Evolutionary conservation across 1,284 basidiomycete genomes (phyloP), one percentile per base, ranked within the genome.

Genomic region (Pyrrhoderma lamaoense): DNA sequence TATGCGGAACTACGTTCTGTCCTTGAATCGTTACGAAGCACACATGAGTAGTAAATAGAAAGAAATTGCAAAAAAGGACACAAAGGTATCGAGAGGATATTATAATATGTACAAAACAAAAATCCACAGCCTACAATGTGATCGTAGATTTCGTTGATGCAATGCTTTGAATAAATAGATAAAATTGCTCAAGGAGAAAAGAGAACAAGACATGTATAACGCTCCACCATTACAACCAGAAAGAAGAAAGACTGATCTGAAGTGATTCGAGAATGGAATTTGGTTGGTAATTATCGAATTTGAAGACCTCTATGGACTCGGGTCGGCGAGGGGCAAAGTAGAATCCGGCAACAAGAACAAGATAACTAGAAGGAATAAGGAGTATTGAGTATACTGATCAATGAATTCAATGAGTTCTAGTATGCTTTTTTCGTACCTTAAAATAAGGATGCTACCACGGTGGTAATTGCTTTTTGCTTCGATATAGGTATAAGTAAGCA

Each of bases 401-500:
- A 8, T 16, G n/a, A 50, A n/a, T n/a, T n/a, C n/a, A n/a, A n/a
- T n/a, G n/a, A n/a, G n/a, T n/a, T n/a, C n/a, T n/a, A n/a, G n/a
- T n/a, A 21, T 19, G 31, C 25, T 23, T 31, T n/a, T 23, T 56
- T 62, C 70, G 57, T 62, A 92, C 89, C 90, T 92, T 44, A 95
- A 73, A 54, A 95, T 86, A 43, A 97, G 79, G 54, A 94, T 94
- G 59, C 88, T 92, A 43, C 93, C 93, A 59, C 93, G 80, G 65
- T 96, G 92, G 64, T 98, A 99, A 71, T 99, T 99, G 61, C 89
- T 89, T 69, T 91, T 89, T 16, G 94, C 93, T 70, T 99, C 96
- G 62, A 98, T 98, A 67, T 98, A 99, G 3, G 94, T 97, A 67
- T 99, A 99, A 0, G 96, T 99, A 72, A 99, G 82, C 58, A 99